These are phyloP conservation scores for Neofusicoccum sp. DNA, from an alignment of 2,329 filamentous ascomycete genomes.

Conservation along the genomic window DNA sequence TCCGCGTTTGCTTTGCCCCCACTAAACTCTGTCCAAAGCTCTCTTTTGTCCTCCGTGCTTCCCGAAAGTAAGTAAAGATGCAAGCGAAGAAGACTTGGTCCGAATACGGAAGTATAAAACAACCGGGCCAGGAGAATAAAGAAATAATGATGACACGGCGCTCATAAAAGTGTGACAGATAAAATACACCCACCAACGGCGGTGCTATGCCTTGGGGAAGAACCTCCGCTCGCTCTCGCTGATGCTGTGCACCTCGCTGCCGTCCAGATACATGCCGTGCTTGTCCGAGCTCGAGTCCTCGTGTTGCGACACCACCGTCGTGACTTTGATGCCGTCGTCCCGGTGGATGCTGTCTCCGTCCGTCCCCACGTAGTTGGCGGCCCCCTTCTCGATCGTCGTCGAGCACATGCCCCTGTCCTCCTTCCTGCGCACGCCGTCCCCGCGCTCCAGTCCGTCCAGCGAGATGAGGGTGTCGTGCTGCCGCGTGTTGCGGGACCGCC, in stretches of 20 bases:
- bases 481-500: background rate
- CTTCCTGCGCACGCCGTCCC: background rate
- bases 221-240: constrained; percentile 11
- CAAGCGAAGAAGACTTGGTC: background rate
- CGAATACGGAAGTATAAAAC: background rate
- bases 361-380: background rate
- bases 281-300: background rate
- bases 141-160: background rate
- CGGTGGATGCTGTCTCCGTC: background rate
- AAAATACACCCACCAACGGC: too few relatives aligned
- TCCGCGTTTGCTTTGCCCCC: background rate
- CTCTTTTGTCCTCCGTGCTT: background rate
- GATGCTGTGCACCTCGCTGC: background rate
- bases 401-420: background rate
- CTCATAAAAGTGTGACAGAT: background rate
- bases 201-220: background rate
- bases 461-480: background rate
- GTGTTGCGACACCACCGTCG: constrained; percentile 3
- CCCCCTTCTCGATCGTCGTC: constrained; percentile 2
- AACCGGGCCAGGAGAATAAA: background rate
- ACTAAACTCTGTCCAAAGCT: too few relatives aligned
- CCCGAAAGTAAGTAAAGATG: background rate
- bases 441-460: background rate
- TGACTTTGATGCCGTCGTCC: background rate
- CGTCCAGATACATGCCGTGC: background rate